Base-by-base conservation (phyloP, 2,329 filamentous ascomycete species). In the Sporothrix euskadiensis region DNA sequence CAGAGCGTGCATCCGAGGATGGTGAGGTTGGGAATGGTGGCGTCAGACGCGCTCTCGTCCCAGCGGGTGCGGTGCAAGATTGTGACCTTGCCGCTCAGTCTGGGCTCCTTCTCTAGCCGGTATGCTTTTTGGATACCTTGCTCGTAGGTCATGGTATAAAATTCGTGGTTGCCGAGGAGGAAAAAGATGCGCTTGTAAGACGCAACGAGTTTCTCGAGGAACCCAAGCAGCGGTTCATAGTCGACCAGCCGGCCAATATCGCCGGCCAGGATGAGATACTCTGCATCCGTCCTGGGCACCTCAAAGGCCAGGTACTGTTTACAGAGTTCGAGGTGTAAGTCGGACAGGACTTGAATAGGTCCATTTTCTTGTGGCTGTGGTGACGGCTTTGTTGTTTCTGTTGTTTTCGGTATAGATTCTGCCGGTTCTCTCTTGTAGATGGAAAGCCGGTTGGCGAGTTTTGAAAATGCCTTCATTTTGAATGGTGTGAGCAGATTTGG, bases 1-100 rank as follows among this genome's bases (percentile, higher is more conserved):
- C 88, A 89, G 0, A 90, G 81, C 0, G 87, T 88, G 75, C 86
- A 89, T 4, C 88, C 88, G 2, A 90, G 79, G 4, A 90, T 56
- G 7, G 56, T 65, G 71, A 32, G 78, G 78, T 0, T 10, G 47
- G 30, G 32, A 22, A 63, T 22, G 3, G 39, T 30, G 30, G 30
- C 32, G 5, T 70, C 68, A 3, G 10, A 6, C 1, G 32, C 12
- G 32, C 10, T 32, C 14, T 49, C 30, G 10, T 66, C 59, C 71
- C 71, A 72, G 9, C 71, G 71, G 12, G 49, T 72, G 59, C 61
- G 61, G 61, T 72, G 71, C 6, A 68, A 14, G n/a, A 68, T 41
- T 8, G 22, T 68, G 4, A 68, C 47, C 8, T 72, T 72, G 4
- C 71, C 61, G 9, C 10, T 9, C 3, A 68, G 71, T 14, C 3